Percentiles rank a stretch among this genome's conserved stretches.
Conservation (phyloP, 768 basidiomycete genomes). For the Lactifluus echinatus region DNA sequence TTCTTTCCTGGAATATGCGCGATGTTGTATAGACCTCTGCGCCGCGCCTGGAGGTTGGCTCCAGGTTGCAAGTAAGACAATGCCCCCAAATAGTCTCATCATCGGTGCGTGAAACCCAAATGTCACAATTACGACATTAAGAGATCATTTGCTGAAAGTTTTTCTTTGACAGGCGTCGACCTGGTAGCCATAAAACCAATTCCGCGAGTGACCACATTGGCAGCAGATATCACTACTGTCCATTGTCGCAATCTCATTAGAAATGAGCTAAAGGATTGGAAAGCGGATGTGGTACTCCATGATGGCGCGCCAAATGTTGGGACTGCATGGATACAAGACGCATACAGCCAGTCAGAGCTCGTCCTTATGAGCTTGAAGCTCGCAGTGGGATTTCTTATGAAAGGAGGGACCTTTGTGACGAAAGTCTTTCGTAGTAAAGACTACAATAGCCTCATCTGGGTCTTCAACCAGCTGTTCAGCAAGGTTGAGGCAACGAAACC, state of each 20-base stretch:
- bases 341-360: slow-evolving; percentile 93
- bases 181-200: slow-evolving; percentile 94
- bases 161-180: slow-evolving; percentile 63
- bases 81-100: slow-evolving; percentile 88
- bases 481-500: slow-evolving; percentile 99
- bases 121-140: background rate
- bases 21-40: slow-evolving; percentile 96
- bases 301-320: slow-evolving; percentile 99
- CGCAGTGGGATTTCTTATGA: slow-evolving; percentile 87
- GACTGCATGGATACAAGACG: slow-evolving; percentile 98
- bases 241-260: slow-evolving; percentile 84
- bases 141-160: background rate
- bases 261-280: slow-evolving; percentile 93
- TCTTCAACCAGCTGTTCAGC: slow-evolving; percentile 91
- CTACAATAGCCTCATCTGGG: slow-evolving; percentile 98
- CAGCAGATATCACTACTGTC: slow-evolving; percentile 88
- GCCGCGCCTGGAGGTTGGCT: slow-evolving; percentile 99
- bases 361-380: slow-evolving; percentile 93
- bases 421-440: slow-evolving; percentile 98
- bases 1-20: slow-evolving; percentile 76
- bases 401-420: slow-evolving; percentile 93
- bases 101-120: slow-evolving; percentile 49
- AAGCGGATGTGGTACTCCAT: slow-evolving; percentile 95
- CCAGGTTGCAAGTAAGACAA: slow-evolving; percentile 96
- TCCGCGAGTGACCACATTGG: slow-evolving; percentile 84